Evolutionary conservation across 2,329 filamentous ascomycete species (phyloP), one percentile per base, ranked within the genome.

Genomic region (Cercospora sp.): DNA sequence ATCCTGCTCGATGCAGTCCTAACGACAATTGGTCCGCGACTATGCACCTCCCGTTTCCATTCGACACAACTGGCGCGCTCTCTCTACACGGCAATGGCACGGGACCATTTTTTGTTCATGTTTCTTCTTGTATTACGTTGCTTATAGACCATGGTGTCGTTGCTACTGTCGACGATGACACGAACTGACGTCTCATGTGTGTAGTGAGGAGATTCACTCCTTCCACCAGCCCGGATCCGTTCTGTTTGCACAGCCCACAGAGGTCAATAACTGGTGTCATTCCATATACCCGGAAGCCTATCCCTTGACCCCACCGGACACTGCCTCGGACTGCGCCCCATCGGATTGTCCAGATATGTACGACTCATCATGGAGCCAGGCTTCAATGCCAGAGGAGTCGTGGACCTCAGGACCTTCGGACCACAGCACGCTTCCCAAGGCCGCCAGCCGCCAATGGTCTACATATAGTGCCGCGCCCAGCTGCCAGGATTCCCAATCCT

Each of bases 301-400:
- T n/a, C 74, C 75, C 34, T 68, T 74, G 30, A 76, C 75, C 40
- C 75, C 76, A 55, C 74, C 76, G 73, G 76, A 77, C 34, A 74
- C 74, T 58, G 73, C 67, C 63, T 77, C 74, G 66, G 75, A 77
- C 55, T 76, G 72, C 66, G 63, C 72, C 63, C 55, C 65, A 1
- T 77, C 74, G 34, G 76, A 77, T 43, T 73, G 68, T 62, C 65
- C 69, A 60, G 76, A 77, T 49, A 76, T 77, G 74, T 71, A 66
- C 61, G 65, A 59, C 63, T 61, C 69, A 62, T 55, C 66, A 51
- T 77, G 75, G 76, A 74, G 40, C 65, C 72, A 73, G 58, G 63
- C 69, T 64, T 71, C 74, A 18, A 34, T 73, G 65, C 71, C 76
- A 66, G 74, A 74, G 66, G 74, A 75, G 18, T 59, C 67, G 32